A percentile compares a stretch with the other conserved stretches of the same genome.
Evolutionary conservation across 1,284 basidiomycete species (phyloP).

Genomic region (Cutaneotrichosporon arboriforme): DNA sequence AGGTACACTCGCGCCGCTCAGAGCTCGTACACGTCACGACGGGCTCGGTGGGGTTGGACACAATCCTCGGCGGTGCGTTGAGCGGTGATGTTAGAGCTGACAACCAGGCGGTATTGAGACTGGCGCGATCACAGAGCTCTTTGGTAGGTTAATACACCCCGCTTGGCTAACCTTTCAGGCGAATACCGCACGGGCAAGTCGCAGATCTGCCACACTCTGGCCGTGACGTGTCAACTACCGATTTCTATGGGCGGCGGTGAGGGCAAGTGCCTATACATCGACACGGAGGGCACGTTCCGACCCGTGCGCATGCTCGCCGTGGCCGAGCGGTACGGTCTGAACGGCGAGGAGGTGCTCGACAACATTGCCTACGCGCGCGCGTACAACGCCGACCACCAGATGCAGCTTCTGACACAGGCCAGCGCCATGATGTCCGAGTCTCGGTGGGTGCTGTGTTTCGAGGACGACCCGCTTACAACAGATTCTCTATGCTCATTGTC

Average conservation of each 20-base stretch:
- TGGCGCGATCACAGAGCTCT: conserved; percentile 95
- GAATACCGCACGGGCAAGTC: conserved; percentile 99
- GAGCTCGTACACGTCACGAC: conserved; percentile 97
- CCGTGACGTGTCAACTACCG: conserved; percentile 94
- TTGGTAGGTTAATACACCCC: conserved; percentile 54
- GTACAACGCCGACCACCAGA: conserved; percentile 98
- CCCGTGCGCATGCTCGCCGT: conserved; percentile 90
- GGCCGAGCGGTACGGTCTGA: conserved; percentile 90
- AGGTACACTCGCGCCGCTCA: conserved; percentile 90
- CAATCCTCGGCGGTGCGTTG: conserved; percentile 77
- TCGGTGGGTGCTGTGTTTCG: conserved; percentile 55
- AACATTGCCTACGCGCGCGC: conserved; percentile 98
- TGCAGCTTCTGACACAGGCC: conserved; percentile 80
- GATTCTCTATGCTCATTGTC: conserved; percentile 92
- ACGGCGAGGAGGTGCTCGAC: conserved; percentile 95
- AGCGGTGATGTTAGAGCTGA: neutral
- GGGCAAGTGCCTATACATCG: conserved; percentile 98
- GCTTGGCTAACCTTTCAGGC: conserved; percentile 22
- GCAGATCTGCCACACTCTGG: conserved; percentile 95
- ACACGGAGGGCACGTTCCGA: conserved; percentile 98
- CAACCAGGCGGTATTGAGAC: conserved; percentile 87
- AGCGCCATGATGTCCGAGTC: conserved; percentile 97
- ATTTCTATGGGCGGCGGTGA: conserved; percentile 98
- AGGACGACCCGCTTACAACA: conserved; percentile 42
- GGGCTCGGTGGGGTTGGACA: conserved; percentile 92